phyloP scores from a whole-genome alignment of 441 rosid species.

The Metrosideros polymorpha region DNA sequence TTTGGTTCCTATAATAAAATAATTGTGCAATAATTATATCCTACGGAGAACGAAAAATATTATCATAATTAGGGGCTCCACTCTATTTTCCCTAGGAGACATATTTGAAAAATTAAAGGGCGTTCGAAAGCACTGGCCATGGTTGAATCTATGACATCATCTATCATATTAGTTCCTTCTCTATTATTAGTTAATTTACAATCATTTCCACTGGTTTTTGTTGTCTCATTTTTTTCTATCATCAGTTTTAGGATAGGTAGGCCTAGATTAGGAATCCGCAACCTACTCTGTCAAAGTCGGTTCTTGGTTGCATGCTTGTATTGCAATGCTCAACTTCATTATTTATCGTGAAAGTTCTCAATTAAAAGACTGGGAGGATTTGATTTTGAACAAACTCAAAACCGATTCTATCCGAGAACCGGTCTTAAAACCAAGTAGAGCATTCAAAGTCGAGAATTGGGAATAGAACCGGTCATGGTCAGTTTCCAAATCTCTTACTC shows the following conservation, averaged over 20 bases:
- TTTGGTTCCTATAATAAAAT: neutral
- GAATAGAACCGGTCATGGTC: fast-evolving
- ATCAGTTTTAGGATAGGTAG: neutral
- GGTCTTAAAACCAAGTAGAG: fast-evolving
- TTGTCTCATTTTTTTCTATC: neutral
- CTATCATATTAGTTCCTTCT: neutral
- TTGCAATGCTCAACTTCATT: neutral
- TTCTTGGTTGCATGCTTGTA: neutral
- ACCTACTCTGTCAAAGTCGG: fast-evolving
- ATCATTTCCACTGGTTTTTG: neutral
- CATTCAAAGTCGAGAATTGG: neutral
- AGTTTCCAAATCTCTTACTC: neutral
- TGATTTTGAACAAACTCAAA: neutral
- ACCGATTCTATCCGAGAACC: too few species aligned
- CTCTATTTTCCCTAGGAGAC: neutral
- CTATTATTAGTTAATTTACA: neutral
- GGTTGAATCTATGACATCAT: neutral
- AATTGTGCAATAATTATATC: fast-evolving
- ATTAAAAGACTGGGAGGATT: neutral
- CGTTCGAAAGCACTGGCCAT: neutral
- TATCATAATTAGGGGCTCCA: neutral
- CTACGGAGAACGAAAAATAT: neutral
- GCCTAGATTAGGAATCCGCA: fast-evolving
- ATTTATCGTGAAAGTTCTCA: neutral
- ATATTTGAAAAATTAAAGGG: neutral